A percentile compares a stretch with the other conserved stretches of the same genome.
phyloP scores from a whole-genome alignment of 139 green algal species.

The Pleodorina starrii region DNA sequence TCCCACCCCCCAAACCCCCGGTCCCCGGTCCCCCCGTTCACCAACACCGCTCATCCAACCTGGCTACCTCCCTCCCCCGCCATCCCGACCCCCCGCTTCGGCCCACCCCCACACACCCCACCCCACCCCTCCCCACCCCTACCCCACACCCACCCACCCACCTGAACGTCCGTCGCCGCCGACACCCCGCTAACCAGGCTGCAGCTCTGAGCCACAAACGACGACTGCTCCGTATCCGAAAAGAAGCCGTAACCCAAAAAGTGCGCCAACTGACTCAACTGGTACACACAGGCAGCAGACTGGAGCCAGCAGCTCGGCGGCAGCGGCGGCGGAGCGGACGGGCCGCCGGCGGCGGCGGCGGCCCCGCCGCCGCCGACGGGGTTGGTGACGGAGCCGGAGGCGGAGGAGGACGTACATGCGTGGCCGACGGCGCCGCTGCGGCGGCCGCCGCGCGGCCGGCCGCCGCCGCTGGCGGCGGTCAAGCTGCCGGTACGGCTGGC shows the following conservation, averaged over 20 bases:
- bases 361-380: no score
- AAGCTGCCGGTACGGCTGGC: background rate
- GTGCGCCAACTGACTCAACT: conserved; percentile 28
- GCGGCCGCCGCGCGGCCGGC: background rate
- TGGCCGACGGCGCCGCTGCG: no score
- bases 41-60: no score
- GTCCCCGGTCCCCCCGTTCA: no score
- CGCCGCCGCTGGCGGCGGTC: background rate
- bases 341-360: background rate
- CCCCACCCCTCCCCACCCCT: background rate
- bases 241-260: conserved; percentile 38
- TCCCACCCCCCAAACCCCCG: no score
- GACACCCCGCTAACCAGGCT: conserved; percentile 18
- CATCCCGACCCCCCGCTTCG: no score
- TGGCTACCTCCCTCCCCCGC: no score
- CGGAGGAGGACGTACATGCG: no score
- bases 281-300: conserved; percentile 14
- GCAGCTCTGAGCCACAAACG: conserved; percentile 36
- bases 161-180: conserved; percentile 15
- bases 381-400: no score
- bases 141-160: background rate
- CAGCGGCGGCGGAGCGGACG: background rate
- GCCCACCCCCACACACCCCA: no score
- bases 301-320: conserved; percentile 5
- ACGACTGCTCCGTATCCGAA: conserved; percentile 8